These are phyloP conservation scores for Wickerhamomyces sydowiorum DNA, from an alignment of 805 yeast species.

Conservation along the genomic window DNA sequence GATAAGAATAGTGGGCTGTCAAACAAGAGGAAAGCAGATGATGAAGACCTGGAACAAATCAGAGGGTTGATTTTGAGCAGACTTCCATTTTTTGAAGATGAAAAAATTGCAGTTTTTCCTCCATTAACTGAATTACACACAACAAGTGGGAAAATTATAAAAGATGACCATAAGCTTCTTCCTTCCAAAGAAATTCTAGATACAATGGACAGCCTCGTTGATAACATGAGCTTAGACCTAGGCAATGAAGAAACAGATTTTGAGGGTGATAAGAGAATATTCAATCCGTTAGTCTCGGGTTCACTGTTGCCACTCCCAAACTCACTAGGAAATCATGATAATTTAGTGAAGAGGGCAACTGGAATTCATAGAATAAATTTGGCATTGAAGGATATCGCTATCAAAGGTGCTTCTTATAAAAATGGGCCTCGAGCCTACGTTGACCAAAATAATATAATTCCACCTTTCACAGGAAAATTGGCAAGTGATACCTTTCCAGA, in stretches of 20 bases:
- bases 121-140: slow-evolving; percentile 30
- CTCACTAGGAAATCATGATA: slow-evolving; percentile 15
- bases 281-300: slow-evolving; percentile 11
- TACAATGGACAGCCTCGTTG: slow-evolving; percentile 39
- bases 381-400: slow-evolving; percentile 11
- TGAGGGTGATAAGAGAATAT: slow-evolving; percentile 10
- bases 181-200: slow-evolving; percentile 34
- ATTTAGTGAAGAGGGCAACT: slow-evolving; percentile 16
- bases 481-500: slow-evolving; percentile 14
- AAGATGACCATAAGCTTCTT: slow-evolving; percentile 19
- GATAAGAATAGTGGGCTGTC: slow-evolving; percentile 11
- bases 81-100: slow-evolving; percentile 75
- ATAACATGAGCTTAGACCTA: slow-evolving; percentile 36
- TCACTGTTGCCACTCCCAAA: slow-evolving; percentile 12
- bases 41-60: slow-evolving; percentile 12
- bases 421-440: slow-evolving; percentile 11
- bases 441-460: slow-evolving; percentile 15
- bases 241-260: slow-evolving; percentile 19
- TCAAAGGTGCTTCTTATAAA: slow-evolving; percentile 4
- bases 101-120: slow-evolving; percentile 50
- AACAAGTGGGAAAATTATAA: slow-evolving; percentile 22
- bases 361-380: slow-evolving; percentile 20
- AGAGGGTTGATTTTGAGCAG: slow-evolving; percentile 45
- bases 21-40: slow-evolving; percentile 19
- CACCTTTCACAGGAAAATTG: slow-evolving; percentile 22